Evolutionary conservation across 805 yeast genomes (phyloP).

Genomic region (Metschnikowia rubicola): DNA sequence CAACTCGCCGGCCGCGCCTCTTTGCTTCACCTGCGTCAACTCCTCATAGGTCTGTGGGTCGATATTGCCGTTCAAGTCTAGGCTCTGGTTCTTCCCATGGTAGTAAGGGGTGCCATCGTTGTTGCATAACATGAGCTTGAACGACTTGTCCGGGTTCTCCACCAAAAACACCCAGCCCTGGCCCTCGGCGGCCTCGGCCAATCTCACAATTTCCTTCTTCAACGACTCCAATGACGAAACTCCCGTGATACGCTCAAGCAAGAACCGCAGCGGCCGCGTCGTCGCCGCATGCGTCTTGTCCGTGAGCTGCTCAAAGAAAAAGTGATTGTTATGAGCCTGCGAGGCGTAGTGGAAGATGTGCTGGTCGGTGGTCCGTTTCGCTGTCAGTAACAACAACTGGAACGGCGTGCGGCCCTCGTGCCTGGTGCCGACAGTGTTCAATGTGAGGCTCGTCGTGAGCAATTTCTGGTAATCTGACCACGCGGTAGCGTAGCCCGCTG

Average conservation of each 20-base stretch:
- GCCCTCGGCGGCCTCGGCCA: constrained; percentile 54
- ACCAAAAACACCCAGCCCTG: constrained; percentile 77
- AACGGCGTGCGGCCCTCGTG: constrained; percentile 74
- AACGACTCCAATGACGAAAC: constrained; percentile 45
- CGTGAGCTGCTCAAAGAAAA: constrained; percentile 67
- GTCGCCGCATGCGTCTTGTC: constrained; percentile 28
- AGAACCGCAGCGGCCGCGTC: constrained; percentile 36
- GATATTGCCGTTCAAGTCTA: constrained; percentile 75
- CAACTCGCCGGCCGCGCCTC: constrained; percentile 38
- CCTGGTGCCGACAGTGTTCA: constrained; percentile 72
- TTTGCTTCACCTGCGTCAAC: constrained; percentile 40
- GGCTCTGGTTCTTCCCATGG: constrained; percentile 62
- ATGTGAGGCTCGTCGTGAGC: constrained; percentile 56
- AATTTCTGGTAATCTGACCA: constrained; percentile 81
- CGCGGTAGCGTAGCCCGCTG: constrained; percentile 64
- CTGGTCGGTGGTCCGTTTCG: constrained; percentile 62
- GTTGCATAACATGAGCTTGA: constrained; percentile 53
- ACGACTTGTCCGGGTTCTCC: constrained; percentile 58
- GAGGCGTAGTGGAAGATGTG: constrained; percentile 84
- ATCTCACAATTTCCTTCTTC: constrained; percentile 44
- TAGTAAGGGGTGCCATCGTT: constrained; percentile 79
- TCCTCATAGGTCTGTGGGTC: constrained; percentile 50
- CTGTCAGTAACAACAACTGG: constrained; percentile 64
- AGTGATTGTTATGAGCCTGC: constrained; percentile 88
- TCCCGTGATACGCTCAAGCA: constrained; percentile 38